Percentiles rank a stretch among this genome's conserved stretches.
These are phyloP conservation scores for Uronychia setigera DNA, from an alignment of 73 alveolate genomes.

Conservation along the genomic window DNA sequence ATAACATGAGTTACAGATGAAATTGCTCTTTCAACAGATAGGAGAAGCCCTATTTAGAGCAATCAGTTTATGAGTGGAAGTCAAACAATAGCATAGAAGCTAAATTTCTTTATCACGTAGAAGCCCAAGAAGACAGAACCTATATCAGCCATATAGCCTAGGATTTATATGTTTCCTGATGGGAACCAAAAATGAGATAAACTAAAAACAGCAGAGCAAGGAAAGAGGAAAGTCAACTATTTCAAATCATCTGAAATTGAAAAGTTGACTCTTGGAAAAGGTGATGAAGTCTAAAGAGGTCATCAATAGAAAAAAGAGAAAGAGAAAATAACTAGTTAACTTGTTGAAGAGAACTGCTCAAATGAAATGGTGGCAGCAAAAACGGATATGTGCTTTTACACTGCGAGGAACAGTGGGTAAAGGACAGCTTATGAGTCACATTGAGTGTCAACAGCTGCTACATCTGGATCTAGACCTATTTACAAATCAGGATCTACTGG, in stretches of 20 bases:
- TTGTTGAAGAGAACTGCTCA: neutral
- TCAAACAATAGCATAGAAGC: too few relatives aligned
- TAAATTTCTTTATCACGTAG: neutral
- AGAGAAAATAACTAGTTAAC: neutral
- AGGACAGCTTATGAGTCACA: neutral
- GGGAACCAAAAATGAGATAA: neutral
- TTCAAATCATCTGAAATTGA: too few relatives aligned
- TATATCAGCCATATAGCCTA: neutral
- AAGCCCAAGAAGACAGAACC: neutral
- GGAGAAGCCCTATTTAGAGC: too few relatives aligned
- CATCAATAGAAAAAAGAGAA: neutral
- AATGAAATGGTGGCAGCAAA: neutral
- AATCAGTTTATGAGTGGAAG: too few relatives aligned
- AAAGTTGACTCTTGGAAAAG: too few relatives aligned
- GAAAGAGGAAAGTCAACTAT: neutral
- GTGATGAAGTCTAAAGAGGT: neutral
- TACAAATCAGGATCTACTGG: neutral
- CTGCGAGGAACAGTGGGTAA: neutral
- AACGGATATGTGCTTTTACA: neutral
- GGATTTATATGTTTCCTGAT: neutral
- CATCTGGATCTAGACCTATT: neutral
- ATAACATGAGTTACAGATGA: neutral
- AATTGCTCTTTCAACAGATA: neutral
- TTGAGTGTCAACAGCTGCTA: neutral
- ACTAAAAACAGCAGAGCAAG: constrained; percentile 1